Conservation (phyloP, 2,329 filamentous ascomycete genomes). For the Pestalotiopsis sp. region DNA sequence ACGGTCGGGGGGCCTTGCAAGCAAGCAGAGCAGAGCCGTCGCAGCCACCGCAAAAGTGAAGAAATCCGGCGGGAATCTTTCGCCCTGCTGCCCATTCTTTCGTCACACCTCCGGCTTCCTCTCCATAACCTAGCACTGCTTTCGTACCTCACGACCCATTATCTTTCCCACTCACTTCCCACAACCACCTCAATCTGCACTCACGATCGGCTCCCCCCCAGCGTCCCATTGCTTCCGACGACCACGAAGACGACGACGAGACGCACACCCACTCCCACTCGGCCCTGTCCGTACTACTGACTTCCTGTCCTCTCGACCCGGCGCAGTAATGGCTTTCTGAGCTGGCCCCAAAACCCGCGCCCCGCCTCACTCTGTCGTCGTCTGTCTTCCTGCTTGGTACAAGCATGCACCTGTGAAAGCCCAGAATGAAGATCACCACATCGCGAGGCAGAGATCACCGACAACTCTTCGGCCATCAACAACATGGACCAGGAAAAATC, state of each 20-base stretch:
- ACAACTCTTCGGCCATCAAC: constrained; percentile 16
- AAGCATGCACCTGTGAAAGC: constrained; percentile 4
- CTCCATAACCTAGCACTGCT: background rate
- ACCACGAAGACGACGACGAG: background rate
- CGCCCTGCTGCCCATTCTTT: constrained; percentile 9
- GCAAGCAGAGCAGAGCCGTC: background rate
- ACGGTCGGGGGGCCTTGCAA: background rate
- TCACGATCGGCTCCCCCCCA: background rate
- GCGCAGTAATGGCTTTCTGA: constrained; percentile 6
- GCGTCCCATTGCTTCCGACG: background rate
- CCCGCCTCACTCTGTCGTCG: background rate
- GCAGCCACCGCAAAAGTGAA: background rate
- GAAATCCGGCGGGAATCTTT: constrained; percentile 4
- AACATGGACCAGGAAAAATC: constrained; percentile 35
- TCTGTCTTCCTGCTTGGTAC: background rate
- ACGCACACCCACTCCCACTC: background rate
- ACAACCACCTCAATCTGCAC: background rate
- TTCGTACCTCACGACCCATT: background rate
- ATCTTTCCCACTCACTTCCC: background rate
- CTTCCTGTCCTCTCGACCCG: background rate
- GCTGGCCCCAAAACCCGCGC: background rate
- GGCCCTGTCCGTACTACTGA: background rate
- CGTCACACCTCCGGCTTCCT: constrained; percentile 7
- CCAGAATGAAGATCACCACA: constrained; percentile 11
- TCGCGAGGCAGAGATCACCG: background rate